Base-by-base conservation (phyloP, 805 yeast genomes). In the Candida quercuum region DNA sequence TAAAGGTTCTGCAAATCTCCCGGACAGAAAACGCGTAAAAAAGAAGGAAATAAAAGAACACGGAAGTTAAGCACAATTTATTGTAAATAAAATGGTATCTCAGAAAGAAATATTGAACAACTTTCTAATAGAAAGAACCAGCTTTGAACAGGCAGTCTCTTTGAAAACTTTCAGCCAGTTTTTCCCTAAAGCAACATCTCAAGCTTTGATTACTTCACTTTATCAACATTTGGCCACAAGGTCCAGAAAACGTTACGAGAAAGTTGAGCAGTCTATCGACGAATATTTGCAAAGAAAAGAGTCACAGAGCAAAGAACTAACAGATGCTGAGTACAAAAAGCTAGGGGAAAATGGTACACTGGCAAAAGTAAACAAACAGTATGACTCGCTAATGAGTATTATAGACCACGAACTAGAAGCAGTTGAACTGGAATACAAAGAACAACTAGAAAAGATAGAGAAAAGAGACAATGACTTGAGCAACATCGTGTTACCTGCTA, bases 391-490 rank as follows among this genome's bases (percentile, higher is more conserved):
- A 20, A 49, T 57, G n/a, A 33, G 46, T 1, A 48, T 60, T 0
- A 21, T 68, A 6, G 59, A 49, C 5, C 32, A 42, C 0, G 65
- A 63, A 24, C 36, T 48, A 5, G 28, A 37, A 22, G 6, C 26
- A 47, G 16, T 34, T 51, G 4, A 40, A 37, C 5, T 17, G 28
- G 10, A 48, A 44, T 32, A 34, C 57, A 15, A 30, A 35, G 23
- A 16, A 4, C 48, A 53, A 10, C 39, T 59, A 12, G 23, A 39
- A 5, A 27, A 24, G 6, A 23, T 43, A 10, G 52, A 64, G 3
- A 56, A 54, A 17, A 44, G 46, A 10, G 41, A 63, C 27, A 53
- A 54, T 36, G 66, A 60, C 23, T 36, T 64, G 20, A 35, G 39
- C 39, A 54, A 39, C 50, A 51, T 43, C 51, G 60, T 46, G 1